phyloP scores from a whole-genome alignment of 495 filamentous ascomycete species.

The Penicillium verhagenii region DNA sequence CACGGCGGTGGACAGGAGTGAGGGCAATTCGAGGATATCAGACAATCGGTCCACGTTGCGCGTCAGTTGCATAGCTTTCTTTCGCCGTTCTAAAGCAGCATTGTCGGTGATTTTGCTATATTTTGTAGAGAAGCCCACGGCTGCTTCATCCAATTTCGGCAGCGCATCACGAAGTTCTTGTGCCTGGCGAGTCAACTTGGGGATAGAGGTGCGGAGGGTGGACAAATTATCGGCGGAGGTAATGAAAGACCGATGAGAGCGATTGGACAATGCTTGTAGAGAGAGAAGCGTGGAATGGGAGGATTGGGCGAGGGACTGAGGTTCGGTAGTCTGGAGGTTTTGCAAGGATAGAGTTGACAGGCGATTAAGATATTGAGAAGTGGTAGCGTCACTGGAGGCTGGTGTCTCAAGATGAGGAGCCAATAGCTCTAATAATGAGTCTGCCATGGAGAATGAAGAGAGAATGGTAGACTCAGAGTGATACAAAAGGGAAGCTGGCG shows the following conservation, averaged over 20 bases:
- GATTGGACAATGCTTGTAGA: slow-evolving; percentile 83
- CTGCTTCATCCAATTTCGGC: slow-evolving; percentile 75
- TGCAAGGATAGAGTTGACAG: slow-evolving; percentile 76
- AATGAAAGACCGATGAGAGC: slow-evolving; percentile 87
- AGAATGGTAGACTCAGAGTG: slow-evolving; percentile 5
- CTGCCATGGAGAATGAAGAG: slow-evolving; percentile 59
- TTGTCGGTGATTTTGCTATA: slow-evolving; percentile 77
- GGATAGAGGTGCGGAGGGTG: slow-evolving; percentile 64
- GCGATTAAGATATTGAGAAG: slow-evolving; percentile 68
- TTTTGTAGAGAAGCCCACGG: slow-evolving; percentile 75
- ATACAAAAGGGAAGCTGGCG: slow-evolving; percentile 20
- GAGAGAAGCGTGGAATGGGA: slow-evolving; percentile 82
- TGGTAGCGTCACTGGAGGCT: slow-evolving; percentile 46
- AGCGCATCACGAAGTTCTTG: slow-evolving; percentile 66
- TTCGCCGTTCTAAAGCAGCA: slow-evolving; percentile 68
- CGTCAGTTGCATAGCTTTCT: slow-evolving; percentile 79
- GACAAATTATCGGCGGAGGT: slow-evolving; percentile 74
- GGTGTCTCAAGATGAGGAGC: slow-evolving; percentile 52
- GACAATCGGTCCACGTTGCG: slow-evolving; percentile 86
- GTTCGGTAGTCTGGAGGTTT: slow-evolving; percentile 71
- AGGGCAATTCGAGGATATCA: slow-evolving; percentile 89
- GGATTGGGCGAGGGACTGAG: slow-evolving; percentile 74
- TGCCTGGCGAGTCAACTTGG: slow-evolving; percentile 62
- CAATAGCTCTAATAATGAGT: slow-evolving; percentile 73
- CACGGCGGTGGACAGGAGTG: slow-evolving; percentile 75